Conservation (phyloP, 495 filamentous ascomycete genomes). For the Penicillium waksmanii region DNA sequence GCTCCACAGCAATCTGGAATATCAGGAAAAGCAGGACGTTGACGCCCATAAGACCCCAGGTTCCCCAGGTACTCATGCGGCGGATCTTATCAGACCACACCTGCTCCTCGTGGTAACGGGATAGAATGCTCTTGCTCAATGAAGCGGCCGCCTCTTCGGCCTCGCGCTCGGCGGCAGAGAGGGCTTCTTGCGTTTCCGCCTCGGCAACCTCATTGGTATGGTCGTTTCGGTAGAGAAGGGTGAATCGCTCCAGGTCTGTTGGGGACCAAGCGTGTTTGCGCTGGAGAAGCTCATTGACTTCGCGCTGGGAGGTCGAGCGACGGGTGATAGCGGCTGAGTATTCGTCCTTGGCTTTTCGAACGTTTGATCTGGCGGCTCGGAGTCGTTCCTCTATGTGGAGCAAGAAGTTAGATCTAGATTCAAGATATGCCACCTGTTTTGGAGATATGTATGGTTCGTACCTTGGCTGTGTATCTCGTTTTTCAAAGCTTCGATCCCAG, state of each 20-base stretch:
- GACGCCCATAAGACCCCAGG: conserved; percentile 96
- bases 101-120: conserved; percentile 97
- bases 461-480: conserved; percentile 70
- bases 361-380: conserved; percentile 60
- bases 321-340: conserved; percentile 79
- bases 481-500: conserved; percentile 86
- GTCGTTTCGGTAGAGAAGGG: conserved; percentile 85
- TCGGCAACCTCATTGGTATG: conserved; percentile 93
- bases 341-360: conserved; percentile 70
- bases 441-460: conserved; percentile 29
- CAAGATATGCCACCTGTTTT: neutral
- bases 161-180: conserved; percentile 74
- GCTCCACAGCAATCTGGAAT: conserved; percentile 91
- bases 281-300: conserved; percentile 91
- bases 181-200: conserved; percentile 66
- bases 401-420: neutral
- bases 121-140: conserved; percentile 78
- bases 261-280: conserved; percentile 92
- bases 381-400: conserved; percentile 61
- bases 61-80: conserved; percentile 95
- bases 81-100: conserved; percentile 99
- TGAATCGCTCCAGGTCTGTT: conserved; percentile 90
- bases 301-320: conserved; percentile 86
- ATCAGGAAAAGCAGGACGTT: conserved; percentile 89
- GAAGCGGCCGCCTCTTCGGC: conserved; percentile 74